A percentile compares a stretch with the other conserved stretches of the same genome.
Conservation (phyloP, 345 rosid species). For the Salix exigua region DNA sequence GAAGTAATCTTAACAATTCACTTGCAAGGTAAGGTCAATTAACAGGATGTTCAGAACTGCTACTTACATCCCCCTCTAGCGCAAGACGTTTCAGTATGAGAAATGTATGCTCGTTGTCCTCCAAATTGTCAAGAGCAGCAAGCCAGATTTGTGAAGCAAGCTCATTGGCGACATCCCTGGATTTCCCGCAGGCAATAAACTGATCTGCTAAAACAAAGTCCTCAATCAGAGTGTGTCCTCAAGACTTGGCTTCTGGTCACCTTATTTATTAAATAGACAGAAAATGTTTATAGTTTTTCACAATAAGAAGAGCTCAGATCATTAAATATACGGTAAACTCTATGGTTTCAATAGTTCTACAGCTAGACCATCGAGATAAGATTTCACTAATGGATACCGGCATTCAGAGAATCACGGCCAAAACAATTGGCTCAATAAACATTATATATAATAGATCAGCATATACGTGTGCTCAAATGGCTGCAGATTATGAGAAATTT, state of each 20-base stretch:
- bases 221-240: not conserved
- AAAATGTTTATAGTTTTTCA: not conserved
- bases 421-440: too few species aligned
- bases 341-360: not conserved
- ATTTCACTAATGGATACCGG: not conserved
- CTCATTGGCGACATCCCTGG: conserved; percentile 66
- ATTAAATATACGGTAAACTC: not conserved
- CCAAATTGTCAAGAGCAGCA: conserved; percentile 76
- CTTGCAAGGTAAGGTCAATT: not conserved
- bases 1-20: too few species aligned
- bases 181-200: conserved; percentile 70
- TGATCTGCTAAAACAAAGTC: conserved; percentile 54
- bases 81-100: conserved; percentile 67
- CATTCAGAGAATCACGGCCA: too few species aligned
- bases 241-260: not conserved
- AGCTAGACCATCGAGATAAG: not conserved
- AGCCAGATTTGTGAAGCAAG: conserved; percentile 80
- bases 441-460: too few species aligned
- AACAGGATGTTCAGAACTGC: not conserved
- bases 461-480: too few species aligned
- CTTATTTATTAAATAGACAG: not conserved
- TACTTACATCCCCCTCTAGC: conserved; percentile 67
- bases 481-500: too few species aligned
- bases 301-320: not conserved
- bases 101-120: conserved; percentile 72